Evolutionary conservation across 495 filamentous ascomycete species (phyloP), one percentile per base, ranked within the genome.

Genomic region (Trypethelium eluteriae): DNA sequence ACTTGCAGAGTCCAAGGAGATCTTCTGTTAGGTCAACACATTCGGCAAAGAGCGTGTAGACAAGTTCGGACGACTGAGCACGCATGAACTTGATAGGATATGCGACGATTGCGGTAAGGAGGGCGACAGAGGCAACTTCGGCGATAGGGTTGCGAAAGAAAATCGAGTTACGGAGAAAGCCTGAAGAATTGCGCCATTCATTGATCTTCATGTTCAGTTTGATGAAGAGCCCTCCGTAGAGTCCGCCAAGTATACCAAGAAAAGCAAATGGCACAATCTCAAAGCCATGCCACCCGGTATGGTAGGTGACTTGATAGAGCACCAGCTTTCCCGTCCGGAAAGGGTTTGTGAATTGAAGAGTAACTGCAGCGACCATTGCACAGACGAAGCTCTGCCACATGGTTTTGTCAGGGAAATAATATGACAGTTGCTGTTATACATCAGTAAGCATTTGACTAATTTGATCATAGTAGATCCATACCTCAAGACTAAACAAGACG

Each of bases 321-420:
- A 98, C 94, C 64, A 98, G 87, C 73, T 98, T 97, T 25, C 95
- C 94, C 2, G 93, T 96, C 49, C 94, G 84, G 75, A 98, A 98
- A 12, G 94, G 94, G 73, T 98, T 93, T 65, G 96, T 83, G 38
- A 90, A 90, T 75, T 98, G 93, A 38, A 98, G 77, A 16, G 91
- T 91, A 9, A 98, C 91, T 16, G 95, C 93, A 16, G 94, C 94
- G 11, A 96, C 89, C 93, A 98, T 98, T 72, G 94, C 94, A 71
- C 93, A 96, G 18, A 98, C 94, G 77, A 98, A 98, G 74, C 91
- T 96, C 74, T 97, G 93, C 94, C 94, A 98, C 94, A 98, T 98
- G 1, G 94, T 96, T 75, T 97, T 98, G 73, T 98, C 94, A 1
- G 94, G 94, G 69, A 98, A 98, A 76, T 98, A 98, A 78, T 98